Percentiles rank a stretch among this genome's conserved stretches.
phyloP scores from a whole-genome alignment of 495 filamentous ascomycete species.

The Mytilinidion resinicola region DNA sequence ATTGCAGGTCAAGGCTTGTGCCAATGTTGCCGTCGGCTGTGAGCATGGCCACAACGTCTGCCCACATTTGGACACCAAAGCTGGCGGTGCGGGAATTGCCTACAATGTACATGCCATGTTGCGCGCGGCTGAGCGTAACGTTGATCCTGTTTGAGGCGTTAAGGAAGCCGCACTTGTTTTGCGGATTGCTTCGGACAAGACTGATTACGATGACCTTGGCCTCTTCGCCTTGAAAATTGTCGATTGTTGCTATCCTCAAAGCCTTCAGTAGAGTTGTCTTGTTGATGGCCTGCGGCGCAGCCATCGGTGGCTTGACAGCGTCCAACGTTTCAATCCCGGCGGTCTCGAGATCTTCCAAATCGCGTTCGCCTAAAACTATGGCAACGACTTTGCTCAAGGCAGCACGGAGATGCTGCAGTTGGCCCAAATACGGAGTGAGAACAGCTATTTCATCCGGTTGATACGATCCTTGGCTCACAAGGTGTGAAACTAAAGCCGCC shows the following conservation, averaged over 20 bases:
- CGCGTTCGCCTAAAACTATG: slow-evolving; percentile 61
- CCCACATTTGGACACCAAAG: slow-evolving; percentile 60
- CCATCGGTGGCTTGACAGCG: neutral
- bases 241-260: slow-evolving; percentile 68
- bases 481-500: slow-evolving; percentile 58
- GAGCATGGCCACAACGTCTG: slow-evolving; percentile 53
- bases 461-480: slow-evolving; percentile 65
- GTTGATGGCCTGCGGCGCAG: neutral
- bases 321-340: slow-evolving; percentile 43
- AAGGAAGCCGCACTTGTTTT: slow-evolving; percentile 61
- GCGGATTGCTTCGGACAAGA: slow-evolving; percentile 64
- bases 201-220: slow-evolving; percentile 78
- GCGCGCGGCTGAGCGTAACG: slow-evolving; percentile 62
- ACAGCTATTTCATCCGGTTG: slow-evolving; percentile 65
- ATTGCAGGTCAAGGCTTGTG: slow-evolving; percentile 50
- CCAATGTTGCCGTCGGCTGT: slow-evolving; percentile 46
- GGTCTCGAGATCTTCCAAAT: slow-evolving; percentile 55
- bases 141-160: slow-evolving; percentile 73
- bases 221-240: slow-evolving; percentile 76
- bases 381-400: slow-evolving; percentile 46
- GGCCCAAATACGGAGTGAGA: slow-evolving; percentile 70
- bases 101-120: slow-evolving; percentile 81
- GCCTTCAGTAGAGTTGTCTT: slow-evolving; percentile 52
- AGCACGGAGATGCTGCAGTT: slow-evolving; percentile 57
- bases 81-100: slow-evolving; percentile 61